Evolutionary conservation across 768 basidiomycete genomes (phyloP).

Genomic region (Panaeolus papilionaceus): DNA sequence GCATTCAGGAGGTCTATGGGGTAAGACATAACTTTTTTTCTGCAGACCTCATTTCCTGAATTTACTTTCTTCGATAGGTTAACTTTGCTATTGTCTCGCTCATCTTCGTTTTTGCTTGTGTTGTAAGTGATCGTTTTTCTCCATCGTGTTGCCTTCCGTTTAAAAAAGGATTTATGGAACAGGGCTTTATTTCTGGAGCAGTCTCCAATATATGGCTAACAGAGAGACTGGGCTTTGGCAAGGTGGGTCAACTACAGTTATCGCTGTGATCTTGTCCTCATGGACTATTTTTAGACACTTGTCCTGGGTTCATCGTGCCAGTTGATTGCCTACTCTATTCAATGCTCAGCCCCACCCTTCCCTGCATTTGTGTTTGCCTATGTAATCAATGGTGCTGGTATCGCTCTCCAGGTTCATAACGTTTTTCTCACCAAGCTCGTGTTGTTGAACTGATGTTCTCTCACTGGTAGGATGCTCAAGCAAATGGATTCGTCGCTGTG

Average conservation of each 20-base stretch:
- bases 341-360: conserved; percentile 65
- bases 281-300: conserved; percentile 23
- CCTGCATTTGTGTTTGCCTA: conserved; percentile 62
- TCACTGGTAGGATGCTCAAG: conserved; percentile 64
- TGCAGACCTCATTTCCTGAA: background rate
- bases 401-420: conserved; percentile 49
- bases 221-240: conserved; percentile 48
- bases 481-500: conserved; percentile 71
- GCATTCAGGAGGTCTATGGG: conserved; percentile 64
- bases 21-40: conserved; percentile 36
- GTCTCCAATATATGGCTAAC: conserved; percentile 45
- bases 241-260: conserved; percentile 32
- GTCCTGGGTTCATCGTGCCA: conserved; percentile 54
- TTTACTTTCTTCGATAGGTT: conserved; percentile 39
- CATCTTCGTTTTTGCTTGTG: conserved; percentile 55
- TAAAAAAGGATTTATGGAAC: background rate
- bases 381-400: conserved; percentile 48
- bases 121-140: conserved; percentile 33
- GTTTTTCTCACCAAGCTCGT: background rate
- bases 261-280: background rate
- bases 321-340: conserved; percentile 58
- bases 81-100: conserved; percentile 63
- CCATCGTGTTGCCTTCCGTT: conserved; percentile 48
- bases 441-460: background rate
- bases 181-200: conserved; percentile 51